phyloP scores from a whole-genome alignment of 768 basidiomycete genomes.

The Coprinellus aureogranulatus region DNA sequence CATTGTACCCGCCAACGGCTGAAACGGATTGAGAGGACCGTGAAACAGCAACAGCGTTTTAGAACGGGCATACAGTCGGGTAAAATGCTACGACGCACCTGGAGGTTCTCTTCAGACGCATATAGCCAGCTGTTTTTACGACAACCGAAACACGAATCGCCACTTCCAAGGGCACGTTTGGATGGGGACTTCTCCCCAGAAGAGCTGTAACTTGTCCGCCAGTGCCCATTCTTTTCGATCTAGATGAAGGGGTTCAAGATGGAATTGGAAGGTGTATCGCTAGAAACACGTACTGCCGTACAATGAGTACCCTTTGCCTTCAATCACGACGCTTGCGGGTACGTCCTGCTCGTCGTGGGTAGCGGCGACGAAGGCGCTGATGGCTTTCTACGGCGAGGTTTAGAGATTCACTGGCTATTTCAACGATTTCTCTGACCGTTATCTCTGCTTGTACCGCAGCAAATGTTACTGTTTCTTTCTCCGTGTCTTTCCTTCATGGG shows the following conservation, averaged over 20 bases:
- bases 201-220: neutral
- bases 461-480: constrained; percentile 26
- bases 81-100: no score
- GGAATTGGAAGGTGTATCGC: neutral
- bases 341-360: constrained; percentile 29
- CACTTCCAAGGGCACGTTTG: constrained; percentile 5
- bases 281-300: neutral
- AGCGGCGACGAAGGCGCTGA: constrained; percentile 28
- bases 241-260: neutral
- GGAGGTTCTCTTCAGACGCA: neutral
- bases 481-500: constrained; percentile 10
- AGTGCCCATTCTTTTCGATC: constrained; percentile 5
- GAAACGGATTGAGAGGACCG: no score
- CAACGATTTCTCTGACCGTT: constrained; percentile 24
- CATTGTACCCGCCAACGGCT: no score
- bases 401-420: neutral
- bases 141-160: constrained; percentile 8
- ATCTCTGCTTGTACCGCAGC: constrained; percentile 34
- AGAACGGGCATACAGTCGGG: no score
- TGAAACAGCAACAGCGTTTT: no score
- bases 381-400: constrained; percentile 24
- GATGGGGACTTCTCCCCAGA: constrained; percentile 6
- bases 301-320: constrained; percentile 17
- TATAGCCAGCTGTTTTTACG: neutral
- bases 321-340: constrained; percentile 25